Evolutionary conservation across 805 yeast genomes (phyloP).

Genomic region (Groenewaldozyma salmanticensis): DNA sequence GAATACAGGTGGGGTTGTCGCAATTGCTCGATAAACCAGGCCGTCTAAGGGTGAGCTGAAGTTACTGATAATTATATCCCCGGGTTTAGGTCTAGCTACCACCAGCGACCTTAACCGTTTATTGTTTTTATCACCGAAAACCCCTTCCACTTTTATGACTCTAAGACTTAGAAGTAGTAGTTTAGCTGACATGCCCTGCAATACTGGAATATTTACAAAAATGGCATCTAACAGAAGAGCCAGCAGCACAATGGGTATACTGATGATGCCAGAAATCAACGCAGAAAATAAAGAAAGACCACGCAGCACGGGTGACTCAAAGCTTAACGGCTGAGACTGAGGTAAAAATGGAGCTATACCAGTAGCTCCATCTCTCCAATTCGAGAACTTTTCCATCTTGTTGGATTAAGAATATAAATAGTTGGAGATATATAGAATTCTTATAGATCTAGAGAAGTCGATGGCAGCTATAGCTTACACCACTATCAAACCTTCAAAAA

Average conservation of each 20-base stretch:
- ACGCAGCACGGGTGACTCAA: too few species aligned
- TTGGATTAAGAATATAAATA: too few species aligned
- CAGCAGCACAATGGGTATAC: background rate
- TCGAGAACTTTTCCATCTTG: constrained; percentile 84
- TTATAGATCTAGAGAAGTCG: too few species aligned
- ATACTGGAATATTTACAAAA: background rate
- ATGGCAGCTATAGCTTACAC: too few species aligned
- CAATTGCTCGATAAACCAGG: constrained; percentile 26
- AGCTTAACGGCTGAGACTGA: too few species aligned
- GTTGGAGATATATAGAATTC: too few species aligned
- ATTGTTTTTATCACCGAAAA: too few species aligned
- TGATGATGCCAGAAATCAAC: too few species aligned
- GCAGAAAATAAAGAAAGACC: too few species aligned
- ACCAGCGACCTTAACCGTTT: constrained; percentile 1
- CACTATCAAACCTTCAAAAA: too few species aligned
- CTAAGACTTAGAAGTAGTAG: background rate
- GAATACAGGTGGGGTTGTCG: constrained; percentile 18
- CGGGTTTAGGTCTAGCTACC: constrained; percentile 27
- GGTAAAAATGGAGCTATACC: constrained; percentile 91
- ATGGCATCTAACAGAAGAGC: background rate
- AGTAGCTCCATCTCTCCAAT: constrained; percentile 82
- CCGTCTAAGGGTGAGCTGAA: constrained; percentile 53
- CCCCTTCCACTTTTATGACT: background rate
- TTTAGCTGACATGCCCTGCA: background rate
- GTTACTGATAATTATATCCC: constrained; percentile 48